Base-by-base conservation (phyloP, 306 rosid genomes). In the Acmispon strigosus region DNA sequence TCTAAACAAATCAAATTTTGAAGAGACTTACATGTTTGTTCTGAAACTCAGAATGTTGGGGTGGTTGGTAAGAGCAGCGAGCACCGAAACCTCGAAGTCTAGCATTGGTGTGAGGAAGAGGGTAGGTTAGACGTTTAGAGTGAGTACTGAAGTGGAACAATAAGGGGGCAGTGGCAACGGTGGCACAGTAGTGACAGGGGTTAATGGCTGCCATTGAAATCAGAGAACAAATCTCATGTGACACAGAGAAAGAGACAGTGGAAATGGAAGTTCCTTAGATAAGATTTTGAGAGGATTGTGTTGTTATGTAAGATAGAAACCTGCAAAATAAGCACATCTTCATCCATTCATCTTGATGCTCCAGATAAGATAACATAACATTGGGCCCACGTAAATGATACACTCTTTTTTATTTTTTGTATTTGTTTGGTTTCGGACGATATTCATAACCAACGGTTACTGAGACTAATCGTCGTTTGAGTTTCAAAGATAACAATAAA, bases 201-300 rank as follows among this genome's bases (percentile, higher is more conserved):
- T 86, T 61, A 10, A 82, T 70, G 80, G 90, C 79, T 66, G 92
- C 90, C 98, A 92, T 89, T 74, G 84, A 69, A 66, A 69, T 39
- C 22, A 81, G 60, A 55, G 58, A 67, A 15, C 20, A 79, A 63
- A 79, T 44, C 44, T 71, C 80, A 83, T 64, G 18, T 56, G 66
- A 75, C 16, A 34, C 18, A 73, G 32, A 80, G 52, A 74, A 58
- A 69, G 74, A 66, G 59, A 66, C 20, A 27, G 5, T 17, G 8
- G 10, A 63, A 60, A 51, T 11, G 34, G 32, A 58, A 34, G 63
- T 49, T 61, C 0, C 20, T 16, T 11, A 62, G 81, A 77, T 77
- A 77, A 77, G 77, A 62, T 70, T 77, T 70, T 62, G 45, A 44
- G 11, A 77, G 72, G 76, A 29, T 53, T 53, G 75, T 62, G 78